Conservation (phyloP, 2,329 filamentous ascomycete species). For the Fusarium secorum region DNA sequence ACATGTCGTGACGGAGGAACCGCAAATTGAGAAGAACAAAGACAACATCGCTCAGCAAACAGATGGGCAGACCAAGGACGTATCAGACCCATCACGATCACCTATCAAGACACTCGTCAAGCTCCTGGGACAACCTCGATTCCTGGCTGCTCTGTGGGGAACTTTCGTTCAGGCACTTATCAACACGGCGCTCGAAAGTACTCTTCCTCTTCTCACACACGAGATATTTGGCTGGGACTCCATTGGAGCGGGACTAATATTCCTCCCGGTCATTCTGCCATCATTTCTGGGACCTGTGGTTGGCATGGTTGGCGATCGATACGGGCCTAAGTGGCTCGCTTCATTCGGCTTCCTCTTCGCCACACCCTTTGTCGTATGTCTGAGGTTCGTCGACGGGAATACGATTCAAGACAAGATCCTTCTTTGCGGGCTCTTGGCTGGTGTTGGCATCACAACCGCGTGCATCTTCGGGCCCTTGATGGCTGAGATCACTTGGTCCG, state of each 20-base stretch:
- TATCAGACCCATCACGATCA: background rate
- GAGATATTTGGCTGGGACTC: constrained; percentile 46
- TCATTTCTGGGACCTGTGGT: constrained; percentile 44
- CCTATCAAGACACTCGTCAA: constrained; percentile 37
- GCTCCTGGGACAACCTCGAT: constrained; percentile 44
- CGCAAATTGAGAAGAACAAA: background rate
- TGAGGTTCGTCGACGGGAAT: constrained; percentile 46
- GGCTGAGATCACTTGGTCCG: constrained; percentile 49
- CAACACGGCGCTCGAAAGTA: constrained; percentile 47
- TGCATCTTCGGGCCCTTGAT: constrained; percentile 48
- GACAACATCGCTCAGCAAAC: background rate
- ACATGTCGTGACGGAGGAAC: background rate
- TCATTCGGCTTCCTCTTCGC: constrained; percentile 45
- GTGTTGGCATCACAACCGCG: constrained; percentile 43
- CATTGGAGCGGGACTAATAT: constrained; percentile 47
- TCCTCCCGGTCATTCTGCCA: constrained; percentile 46
- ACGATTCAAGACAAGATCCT: constrained; percentile 43
- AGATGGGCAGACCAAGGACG: background rate
- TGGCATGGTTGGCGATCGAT: constrained; percentile 45
- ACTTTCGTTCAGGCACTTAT: constrained; percentile 47
- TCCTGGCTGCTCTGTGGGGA: constrained; percentile 47
- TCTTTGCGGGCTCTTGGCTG: constrained; percentile 45
- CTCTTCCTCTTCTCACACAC: constrained; percentile 45
- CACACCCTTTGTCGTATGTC: constrained; percentile 47
- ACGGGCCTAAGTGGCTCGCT: constrained; percentile 48